A percentile compares a stretch with the other conserved stretches of the same genome.
These are phyloP conservation scores for Silene noctiflora DNA, from an alignment of 179 eudicot species.

Conservation along the genomic window DNA sequence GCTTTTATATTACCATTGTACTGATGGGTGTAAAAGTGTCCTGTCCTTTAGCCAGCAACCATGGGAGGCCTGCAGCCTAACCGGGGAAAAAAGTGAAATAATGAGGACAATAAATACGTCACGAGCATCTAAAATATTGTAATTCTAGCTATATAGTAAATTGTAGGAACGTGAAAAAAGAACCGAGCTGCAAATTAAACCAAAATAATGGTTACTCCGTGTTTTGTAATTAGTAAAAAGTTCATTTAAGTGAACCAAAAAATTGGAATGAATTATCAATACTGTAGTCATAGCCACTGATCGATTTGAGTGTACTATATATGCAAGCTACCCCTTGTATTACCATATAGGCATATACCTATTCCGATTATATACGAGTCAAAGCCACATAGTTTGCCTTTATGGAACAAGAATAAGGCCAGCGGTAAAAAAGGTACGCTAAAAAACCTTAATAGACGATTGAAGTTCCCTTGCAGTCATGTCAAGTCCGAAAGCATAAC, in stretches of 20 bases:
- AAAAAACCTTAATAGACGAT: conserved; percentile 70
- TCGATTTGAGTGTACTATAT: neutral
- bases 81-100: conserved; percentile 2
- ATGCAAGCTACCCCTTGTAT: neutral
- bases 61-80: conserved; percentile 98
- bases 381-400: neutral
- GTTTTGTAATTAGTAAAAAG: neutral
- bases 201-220: neutral
- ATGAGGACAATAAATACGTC: neutral
- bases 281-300: neutral
- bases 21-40: conserved; percentile 99
- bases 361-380: neutral
- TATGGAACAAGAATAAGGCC: neutral
- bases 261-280: neutral
- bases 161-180: neutral
- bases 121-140: neutral
- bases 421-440: neutral
- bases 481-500: conserved; percentile 92
- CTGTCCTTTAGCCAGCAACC: conserved; percentile 92
- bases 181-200: neutral
- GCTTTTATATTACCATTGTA: conserved; percentile 49
- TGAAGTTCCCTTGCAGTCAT: conserved; percentile 99
- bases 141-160: neutral
- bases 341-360: neutral
- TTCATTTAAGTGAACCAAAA: neutral